Conservation (phyloP, 345 rosid genomes). For the Melastoma malabathricum region DNA sequence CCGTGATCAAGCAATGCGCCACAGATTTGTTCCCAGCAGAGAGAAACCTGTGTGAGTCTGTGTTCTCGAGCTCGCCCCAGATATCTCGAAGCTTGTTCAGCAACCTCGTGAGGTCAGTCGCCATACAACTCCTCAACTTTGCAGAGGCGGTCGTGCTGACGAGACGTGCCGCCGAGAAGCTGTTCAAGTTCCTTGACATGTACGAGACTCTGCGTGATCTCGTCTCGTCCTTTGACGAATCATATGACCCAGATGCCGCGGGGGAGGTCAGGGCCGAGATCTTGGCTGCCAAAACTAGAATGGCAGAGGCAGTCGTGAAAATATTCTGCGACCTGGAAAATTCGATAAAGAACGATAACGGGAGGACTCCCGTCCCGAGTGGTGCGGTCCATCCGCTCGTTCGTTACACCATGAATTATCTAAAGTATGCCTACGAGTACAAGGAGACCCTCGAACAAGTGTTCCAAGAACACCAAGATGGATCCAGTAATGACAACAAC, state of each 20-base stretch:
- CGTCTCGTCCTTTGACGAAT: slow-evolving; percentile 14
- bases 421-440: slow-evolving; percentile 67
- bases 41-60: slow-evolving; percentile 23
- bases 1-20: slow-evolving; percentile 36
- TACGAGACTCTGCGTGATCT: slow-evolving; percentile 55
- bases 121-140: slow-evolving; percentile 43
- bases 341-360: slow-evolving; percentile 49
- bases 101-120: slow-evolving; percentile 32
- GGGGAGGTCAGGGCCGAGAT: slow-evolving; percentile 33
- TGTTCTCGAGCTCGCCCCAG: slow-evolving; percentile 22
- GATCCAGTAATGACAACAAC: not conserved
- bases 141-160: slow-evolving; percentile 52
- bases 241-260: not conserved
- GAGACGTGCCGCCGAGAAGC: slow-evolving; percentile 51
- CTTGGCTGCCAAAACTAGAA: slow-evolving; percentile 21
- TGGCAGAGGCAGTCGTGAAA: slow-evolving; percentile 47
- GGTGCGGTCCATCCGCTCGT: slow-evolving; percentile 79
- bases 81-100: slow-evolving; percentile 30
- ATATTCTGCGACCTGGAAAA: slow-evolving; percentile 64
- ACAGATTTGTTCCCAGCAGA: slow-evolving; percentile 33
- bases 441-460: slow-evolving; percentile 56
- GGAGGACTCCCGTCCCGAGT: slow-evolving; percentile 54
- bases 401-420: slow-evolving; percentile 87
- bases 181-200: slow-evolving; percentile 76
- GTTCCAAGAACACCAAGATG: slow-evolving; percentile 24